These are phyloP conservation scores for Kregervanrija delftensis DNA, from an alignment of 805 yeast species.

Conservation along the genomic window DNA sequence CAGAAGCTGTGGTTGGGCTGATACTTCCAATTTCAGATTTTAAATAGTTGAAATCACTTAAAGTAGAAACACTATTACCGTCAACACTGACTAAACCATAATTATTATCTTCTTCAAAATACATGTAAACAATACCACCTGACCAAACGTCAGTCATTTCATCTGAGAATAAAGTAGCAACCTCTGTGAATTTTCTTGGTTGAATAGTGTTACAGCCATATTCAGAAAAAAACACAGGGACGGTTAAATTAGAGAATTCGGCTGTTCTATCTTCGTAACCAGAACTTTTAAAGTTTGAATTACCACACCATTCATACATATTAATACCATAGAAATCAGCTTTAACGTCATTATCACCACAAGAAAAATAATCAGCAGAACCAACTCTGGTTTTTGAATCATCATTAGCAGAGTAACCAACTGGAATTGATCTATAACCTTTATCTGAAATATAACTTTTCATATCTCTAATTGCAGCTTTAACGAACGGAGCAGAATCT, in stretches of 20 bases:
- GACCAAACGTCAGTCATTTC: constrained; percentile 89
- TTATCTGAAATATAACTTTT: constrained; percentile 63
- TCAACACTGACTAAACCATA: constrained; percentile 69
- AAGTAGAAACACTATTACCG: constrained; percentile 44
- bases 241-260: constrained; percentile 64
- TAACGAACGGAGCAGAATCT: constrained; percentile 87
- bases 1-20: constrained; percentile 41
- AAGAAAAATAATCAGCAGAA: constrained; percentile 78
- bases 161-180: constrained; percentile 53
- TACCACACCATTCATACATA: constrained; percentile 88
- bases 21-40: constrained; percentile 46
- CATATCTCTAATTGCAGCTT: constrained; percentile 91
- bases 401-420: constrained; percentile 91
- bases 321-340: constrained; percentile 80
- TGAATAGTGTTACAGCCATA: constrained; percentile 73
- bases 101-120: constrained; percentile 74
- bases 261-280: constrained; percentile 69
- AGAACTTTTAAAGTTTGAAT: constrained; percentile 47
- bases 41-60: constrained; percentile 53
- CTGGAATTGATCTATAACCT: constrained; percentile 75
- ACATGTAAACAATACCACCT: constrained; percentile 92
- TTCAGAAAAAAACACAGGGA: constrained; percentile 82
- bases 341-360: constrained; percentile 63
- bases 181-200: constrained; percentile 77
- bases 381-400: constrained; percentile 72